Evolutionary conservation across 2,329 filamentous ascomycete species (phyloP).

Genomic region (Lecanosticta acicola): DNA sequence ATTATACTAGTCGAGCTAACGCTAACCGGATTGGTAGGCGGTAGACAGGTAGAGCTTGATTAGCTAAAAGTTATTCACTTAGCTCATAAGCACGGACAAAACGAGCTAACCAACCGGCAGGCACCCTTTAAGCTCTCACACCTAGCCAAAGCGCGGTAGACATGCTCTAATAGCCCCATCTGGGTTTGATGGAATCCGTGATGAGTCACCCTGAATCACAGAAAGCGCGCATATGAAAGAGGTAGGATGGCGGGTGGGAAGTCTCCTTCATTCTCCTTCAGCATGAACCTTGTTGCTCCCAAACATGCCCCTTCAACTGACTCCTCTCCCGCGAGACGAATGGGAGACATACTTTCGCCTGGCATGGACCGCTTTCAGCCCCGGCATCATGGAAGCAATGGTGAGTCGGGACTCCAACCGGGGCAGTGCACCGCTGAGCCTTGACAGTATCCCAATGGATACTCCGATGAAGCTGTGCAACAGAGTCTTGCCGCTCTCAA

Average conservation of each 20-base stretch:
- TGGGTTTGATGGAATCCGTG: no score
- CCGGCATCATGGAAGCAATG: constrained; percentile 27
- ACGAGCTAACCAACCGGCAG: neutral
- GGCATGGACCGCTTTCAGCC: constrained; percentile 23
- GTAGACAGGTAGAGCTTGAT: no score
- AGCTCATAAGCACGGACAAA: neutral
- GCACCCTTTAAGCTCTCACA: neutral
- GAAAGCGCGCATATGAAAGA: neutral
- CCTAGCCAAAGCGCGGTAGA: neutral
- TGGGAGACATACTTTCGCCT: constrained; percentile 22
- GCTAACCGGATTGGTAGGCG: neutral
- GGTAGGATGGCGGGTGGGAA: neutral
- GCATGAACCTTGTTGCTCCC: neutral
- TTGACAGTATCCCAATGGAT: constrained; percentile 24
- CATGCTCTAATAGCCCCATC: no score
- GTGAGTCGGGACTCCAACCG: neutral
- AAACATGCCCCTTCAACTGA: constrained; percentile 27
- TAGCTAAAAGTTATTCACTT: neutral
- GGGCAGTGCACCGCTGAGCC: neutral
- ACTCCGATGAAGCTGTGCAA: constrained; percentile 12
- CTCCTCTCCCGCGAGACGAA: constrained; percentile 24
- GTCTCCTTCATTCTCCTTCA: neutral
- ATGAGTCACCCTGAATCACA: neutral
- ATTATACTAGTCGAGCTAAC: neutral
- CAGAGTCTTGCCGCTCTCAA: constrained; percentile 8